Base-by-base conservation (phyloP, 2,329 filamentous ascomycete genomes). In the Fonsecaea pugnacius region DNA sequence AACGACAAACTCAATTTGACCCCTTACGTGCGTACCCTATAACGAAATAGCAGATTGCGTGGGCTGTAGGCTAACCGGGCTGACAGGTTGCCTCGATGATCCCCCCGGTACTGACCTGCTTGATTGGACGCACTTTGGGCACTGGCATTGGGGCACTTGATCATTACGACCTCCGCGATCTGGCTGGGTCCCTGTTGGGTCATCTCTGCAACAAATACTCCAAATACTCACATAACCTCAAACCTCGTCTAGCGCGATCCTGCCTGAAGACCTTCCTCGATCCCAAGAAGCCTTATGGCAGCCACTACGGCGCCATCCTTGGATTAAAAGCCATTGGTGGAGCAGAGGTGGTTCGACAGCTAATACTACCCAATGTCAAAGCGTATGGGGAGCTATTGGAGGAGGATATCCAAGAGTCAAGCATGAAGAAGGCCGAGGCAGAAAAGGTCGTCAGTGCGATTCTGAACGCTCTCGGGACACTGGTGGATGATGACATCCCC, bases 261-360 rank as follows among this genome's bases (percentile, higher is more conserved):
- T 97, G 92, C 73, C 85, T 98, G 36, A 96, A 96, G 78, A 88
- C 90, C 72, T 94, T 97, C 76, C 85, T 99, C 33, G 93, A 97
- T 72, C 91, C 92, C 0, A 87, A 88, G 50, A 92, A 93, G 73
- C 88, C 92, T 0, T 85, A 92, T 0, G 87, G 91, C 1, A 89
- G 94, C 1, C 91, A 96, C 72, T 99, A 95, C 74, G 95, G 95
- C 51, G 92, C 94, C 6, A 84, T 99, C 24, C 85, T 88, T 33
- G 94, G 93, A 1, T 81, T 99, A 2, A 84, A 89, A 1, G 87
- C 89, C 1, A 89, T 96, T 27, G 92, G 92, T 30, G 92, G 88
- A 9, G 73, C 82, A 0, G 87, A 89, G 65, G 85, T 86, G 24
- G 82, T 90, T n/a, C 80, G 85, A 21, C 82, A 85, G 52, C 78